These are phyloP conservation scores for Tolypocladium endophyticum DNA, from an alignment of 2,329 filamentous ascomycete species.

Conservation along the genomic window DNA sequence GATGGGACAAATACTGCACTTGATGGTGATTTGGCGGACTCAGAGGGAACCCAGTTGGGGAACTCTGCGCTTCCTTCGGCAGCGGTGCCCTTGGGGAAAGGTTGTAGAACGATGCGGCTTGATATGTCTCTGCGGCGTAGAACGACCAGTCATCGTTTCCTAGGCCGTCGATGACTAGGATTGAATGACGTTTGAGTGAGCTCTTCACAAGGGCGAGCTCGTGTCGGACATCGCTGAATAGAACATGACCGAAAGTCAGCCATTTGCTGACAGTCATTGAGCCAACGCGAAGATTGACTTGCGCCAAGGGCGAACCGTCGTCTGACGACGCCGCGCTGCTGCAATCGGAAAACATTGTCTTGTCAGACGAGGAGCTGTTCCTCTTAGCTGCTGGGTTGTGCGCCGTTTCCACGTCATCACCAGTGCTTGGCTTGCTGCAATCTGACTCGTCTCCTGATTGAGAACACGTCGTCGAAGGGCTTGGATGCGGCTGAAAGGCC, in stretches of 20 bases:
- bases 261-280: conserved; percentile 82
- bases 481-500: conserved; percentile 31
- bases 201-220: conserved; percentile 42
- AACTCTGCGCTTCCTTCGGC: conserved; percentile 30
- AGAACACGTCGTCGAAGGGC: conserved; percentile 32
- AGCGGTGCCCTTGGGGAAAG: conserved; percentile 49
- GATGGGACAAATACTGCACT: conserved; percentile 54
- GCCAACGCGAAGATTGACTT: conserved; percentile 67
- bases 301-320: conserved; percentile 52
- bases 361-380: conserved; percentile 20
- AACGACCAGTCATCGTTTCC: conserved; percentile 87
- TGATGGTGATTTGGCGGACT: conserved; percentile 65
- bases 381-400: conserved; percentile 12
- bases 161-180: conserved; percentile 72
- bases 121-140: conserved; percentile 73
- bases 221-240: conserved; percentile 71
- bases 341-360: conserved; percentile 28
- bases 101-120: conserved; percentile 65
- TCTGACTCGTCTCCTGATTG: conserved; percentile 26
- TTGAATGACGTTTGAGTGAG: conserved; percentile 39
- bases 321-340: conserved; percentile 39
- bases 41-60: conserved; percentile 36
- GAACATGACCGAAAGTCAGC: conserved; percentile 73
- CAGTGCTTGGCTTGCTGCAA: neutral
- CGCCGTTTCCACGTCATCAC: neutral